These are phyloP conservation scores for Colletotrichum godetiae DNA, from an alignment of 2,329 filamentous ascomycete genomes.

Conservation along the genomic window DNA sequence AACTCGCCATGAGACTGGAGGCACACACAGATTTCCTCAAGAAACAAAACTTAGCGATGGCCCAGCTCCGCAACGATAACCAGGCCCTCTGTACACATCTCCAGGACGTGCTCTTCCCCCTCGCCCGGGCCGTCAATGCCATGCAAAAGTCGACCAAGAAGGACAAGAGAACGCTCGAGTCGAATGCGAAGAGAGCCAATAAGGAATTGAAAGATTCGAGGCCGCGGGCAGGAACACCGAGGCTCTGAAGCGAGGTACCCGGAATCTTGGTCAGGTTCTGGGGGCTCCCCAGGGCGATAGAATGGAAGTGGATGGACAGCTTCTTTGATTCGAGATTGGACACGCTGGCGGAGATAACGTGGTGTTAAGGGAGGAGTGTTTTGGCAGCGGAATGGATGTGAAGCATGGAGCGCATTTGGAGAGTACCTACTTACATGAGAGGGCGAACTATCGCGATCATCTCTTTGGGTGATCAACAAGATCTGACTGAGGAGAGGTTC, in stretches of 20 bases:
- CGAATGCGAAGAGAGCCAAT: background rate
- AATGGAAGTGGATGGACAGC: background rate
- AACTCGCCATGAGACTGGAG: background rate
- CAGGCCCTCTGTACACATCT: background rate
- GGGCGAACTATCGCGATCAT: background rate
- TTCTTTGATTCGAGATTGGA: too few species aligned
- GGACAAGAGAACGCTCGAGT: background rate
- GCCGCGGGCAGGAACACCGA: background rate
- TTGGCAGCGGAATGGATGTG: background rate
- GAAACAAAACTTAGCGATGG: background rate
- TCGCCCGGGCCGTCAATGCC: background rate
- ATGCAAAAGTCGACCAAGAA: background rate
- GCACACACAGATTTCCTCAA: background rate
- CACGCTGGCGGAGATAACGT: background rate
- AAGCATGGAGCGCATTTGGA: background rate
- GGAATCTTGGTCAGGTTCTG: background rate
- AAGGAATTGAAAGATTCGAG: background rate
- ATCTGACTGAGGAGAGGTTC: background rate
- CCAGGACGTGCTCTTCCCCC: background rate
- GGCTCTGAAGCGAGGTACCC: background rate
- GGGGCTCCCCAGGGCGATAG: background rate
- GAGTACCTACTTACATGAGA: background rate
- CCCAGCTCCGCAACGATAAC: background rate
- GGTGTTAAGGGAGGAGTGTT: background rate
- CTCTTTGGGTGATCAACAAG: background rate